These are phyloP conservation scores for Amniculicola lignicola DNA, from an alignment of 495 filamentous ascomycete species.

Conservation along the genomic window DNA sequence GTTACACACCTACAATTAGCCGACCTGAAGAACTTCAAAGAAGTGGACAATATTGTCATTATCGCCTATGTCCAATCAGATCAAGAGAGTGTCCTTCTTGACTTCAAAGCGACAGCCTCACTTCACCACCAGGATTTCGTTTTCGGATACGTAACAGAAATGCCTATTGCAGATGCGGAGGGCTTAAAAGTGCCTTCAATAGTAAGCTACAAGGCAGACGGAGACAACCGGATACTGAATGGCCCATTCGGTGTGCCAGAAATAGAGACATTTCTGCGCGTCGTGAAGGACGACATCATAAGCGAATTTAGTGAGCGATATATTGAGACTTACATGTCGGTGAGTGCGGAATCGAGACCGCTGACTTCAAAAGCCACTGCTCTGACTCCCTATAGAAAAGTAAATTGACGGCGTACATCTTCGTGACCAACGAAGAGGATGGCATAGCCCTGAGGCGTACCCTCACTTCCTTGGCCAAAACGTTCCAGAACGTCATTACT, in stretches of 20 bases:
- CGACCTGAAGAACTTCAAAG: constrained; percentile 40
- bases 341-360: too few species aligned
- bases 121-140: constrained; percentile 43
- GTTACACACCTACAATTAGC: constrained; percentile 36
- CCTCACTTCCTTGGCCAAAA: constrained; percentile 47
- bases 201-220: constrained; percentile 45
- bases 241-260: constrained; percentile 37
- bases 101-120: constrained; percentile 36
- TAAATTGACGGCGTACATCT: constrained; percentile 50
- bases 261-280: constrained; percentile 42
- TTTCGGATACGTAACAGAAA: constrained; percentile 42
- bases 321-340: constrained; percentile 45
- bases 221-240: constrained; percentile 37
- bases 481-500: constrained; percentile 48
- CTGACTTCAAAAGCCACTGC: too few species aligned
- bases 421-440: constrained; percentile 34
- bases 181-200: constrained; percentile 33
- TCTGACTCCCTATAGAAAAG: too few species aligned
- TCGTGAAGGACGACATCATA: constrained; percentile 42
- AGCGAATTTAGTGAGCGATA: constrained; percentile 47
- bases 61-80: constrained; percentile 41
- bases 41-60: constrained; percentile 45
- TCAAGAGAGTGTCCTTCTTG: constrained; percentile 25
- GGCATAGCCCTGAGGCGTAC: constrained; percentile 36
- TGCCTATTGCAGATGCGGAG: constrained; percentile 16